Percentiles rank a stretch among this genome's conserved stretches.
Evolutionary conservation across 2,329 filamentous ascomycete genomes (phyloP).

Genomic region (Alternaria arborescens): DNA sequence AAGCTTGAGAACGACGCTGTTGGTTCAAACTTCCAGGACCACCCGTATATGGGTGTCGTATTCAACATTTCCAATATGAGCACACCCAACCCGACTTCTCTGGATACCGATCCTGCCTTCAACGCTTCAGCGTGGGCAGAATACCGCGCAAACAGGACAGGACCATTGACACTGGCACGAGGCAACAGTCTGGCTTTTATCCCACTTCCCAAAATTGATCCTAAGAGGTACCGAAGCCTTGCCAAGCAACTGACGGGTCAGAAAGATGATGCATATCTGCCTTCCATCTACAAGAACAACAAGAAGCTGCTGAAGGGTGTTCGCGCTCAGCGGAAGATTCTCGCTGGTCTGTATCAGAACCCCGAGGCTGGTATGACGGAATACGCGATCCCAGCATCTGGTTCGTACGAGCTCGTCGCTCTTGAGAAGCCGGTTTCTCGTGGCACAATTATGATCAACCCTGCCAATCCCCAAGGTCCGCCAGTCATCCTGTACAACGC

Average conservation of each 20-base stretch:
- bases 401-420: constrained; percentile 28
- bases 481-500: constrained; percentile 41
- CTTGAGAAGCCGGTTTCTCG: constrained; percentile 54
- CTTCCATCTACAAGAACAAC: constrained; percentile 34
- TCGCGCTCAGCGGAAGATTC: constrained; percentile 38
- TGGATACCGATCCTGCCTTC: too few species aligned
- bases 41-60: constrained; percentile 33
- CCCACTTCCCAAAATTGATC: constrained; percentile 36
- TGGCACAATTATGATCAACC: constrained; percentile 43
- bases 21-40: constrained; percentile 48
- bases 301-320: constrained; percentile 37
- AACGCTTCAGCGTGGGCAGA: constrained; percentile 31
- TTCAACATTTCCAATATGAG: constrained; percentile 21
- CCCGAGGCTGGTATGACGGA: constrained; percentile 39
- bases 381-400: constrained; percentile 47
- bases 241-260: constrained; percentile 21
- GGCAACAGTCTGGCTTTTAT: constrained; percentile 40
- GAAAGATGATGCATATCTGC: constrained; percentile 29
- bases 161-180: constrained; percentile 38
- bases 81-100: too few species aligned
- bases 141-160: constrained; percentile 36
- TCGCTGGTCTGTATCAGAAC: constrained; percentile 31
- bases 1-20: constrained; percentile 41
- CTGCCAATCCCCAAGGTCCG: constrained; percentile 37
- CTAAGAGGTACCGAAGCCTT: constrained; percentile 27